Conservation (phyloP, 2,329 filamentous ascomycete species). For the Trichophyton simii region DNA sequence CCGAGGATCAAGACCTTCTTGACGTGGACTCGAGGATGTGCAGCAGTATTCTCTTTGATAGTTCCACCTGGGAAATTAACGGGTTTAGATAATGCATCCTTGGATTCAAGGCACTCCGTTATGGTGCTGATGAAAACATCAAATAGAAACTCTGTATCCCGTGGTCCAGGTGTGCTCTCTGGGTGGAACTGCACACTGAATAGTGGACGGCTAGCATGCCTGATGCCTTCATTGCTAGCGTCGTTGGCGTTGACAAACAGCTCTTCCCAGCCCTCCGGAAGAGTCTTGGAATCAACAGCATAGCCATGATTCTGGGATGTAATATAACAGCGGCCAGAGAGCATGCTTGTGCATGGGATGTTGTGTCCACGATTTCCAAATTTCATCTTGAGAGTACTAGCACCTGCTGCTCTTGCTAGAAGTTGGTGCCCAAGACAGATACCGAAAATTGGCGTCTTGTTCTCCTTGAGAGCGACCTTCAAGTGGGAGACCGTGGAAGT, state of each 20-base stretch:
- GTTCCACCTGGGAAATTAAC: slow-evolving; percentile 82
- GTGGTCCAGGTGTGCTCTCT: slow-evolving; percentile 86
- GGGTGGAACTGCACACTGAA: slow-evolving; percentile 99
- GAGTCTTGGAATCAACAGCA: slow-evolving; percentile 68
- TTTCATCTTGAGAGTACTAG: slow-evolving; percentile 88
- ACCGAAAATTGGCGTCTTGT: slow-evolving; percentile 78
- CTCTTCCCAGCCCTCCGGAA: slow-evolving; percentile 75
- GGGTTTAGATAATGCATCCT: slow-evolving; percentile 54
- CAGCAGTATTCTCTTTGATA: slow-evolving; percentile 61
- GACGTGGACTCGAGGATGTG: slow-evolving; percentile 66
- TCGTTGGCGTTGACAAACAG: slow-evolving; percentile 98
- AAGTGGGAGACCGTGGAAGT: slow-evolving; percentile 68
- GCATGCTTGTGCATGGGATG: slow-evolving; percentile 90
- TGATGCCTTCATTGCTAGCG: slow-evolving; percentile 94
- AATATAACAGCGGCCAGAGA: slow-evolving; percentile 95
- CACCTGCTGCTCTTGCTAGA: slow-evolving; percentile 75
- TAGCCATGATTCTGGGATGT: slow-evolving; percentile 98
- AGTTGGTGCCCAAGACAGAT: slow-evolving; percentile 94
- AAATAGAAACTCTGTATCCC: slow-evolving; percentile 92
- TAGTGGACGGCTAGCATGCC: slow-evolving; percentile 71
- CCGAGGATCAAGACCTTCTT: slow-evolving; percentile 94
- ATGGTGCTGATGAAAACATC: slow-evolving; percentile 91
- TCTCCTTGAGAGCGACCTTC: slow-evolving; percentile 59
- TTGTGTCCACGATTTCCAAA: slow-evolving; percentile 98
- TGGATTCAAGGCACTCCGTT: slow-evolving; percentile 54